Conservation (phyloP, 106 monocot species). For the Platanthera zijinensis region DNA sequence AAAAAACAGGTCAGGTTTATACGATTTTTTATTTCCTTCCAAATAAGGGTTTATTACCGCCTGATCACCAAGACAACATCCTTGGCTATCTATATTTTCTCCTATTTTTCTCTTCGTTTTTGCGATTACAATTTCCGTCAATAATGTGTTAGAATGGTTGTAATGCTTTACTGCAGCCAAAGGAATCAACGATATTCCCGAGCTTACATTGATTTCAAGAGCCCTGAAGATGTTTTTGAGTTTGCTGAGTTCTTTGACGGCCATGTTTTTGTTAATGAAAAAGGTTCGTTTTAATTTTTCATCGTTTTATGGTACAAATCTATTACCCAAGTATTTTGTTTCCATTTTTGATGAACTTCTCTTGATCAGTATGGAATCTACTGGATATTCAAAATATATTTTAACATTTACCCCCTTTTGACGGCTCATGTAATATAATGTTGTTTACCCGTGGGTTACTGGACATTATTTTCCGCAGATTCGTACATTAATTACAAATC, state of each 20-base stretch:
- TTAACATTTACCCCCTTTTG: neutral
- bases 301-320: neutral
- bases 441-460: neutral
- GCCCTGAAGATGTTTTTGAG: constrained; percentile 63
- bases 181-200: constrained; percentile 62
- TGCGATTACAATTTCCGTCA: neutral
- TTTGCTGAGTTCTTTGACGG: constrained; percentile 94
- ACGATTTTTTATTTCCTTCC: neutral
- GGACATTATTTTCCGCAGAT: neutral
- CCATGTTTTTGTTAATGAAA: constrained; percentile 87
- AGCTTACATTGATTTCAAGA: constrained; percentile 69
- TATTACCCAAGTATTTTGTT: neutral
- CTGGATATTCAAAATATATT: neutral
- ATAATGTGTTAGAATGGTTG: neutral
- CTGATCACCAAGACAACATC: neutral
- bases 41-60: neutral
- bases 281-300: constrained; percentile 32
- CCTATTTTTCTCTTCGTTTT: neutral
- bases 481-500: neutral
- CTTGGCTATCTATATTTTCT: neutral
- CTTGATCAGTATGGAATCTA: neutral
- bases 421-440: neutral
- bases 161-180: constrained; percentile 31
- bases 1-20: constrained; percentile 45
- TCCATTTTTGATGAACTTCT: neutral